These are phyloP conservation scores for Nakaseomyces nivariensis DNA, from an alignment of 1,139 yeast genomes.

Conservation along the genomic window DNA sequence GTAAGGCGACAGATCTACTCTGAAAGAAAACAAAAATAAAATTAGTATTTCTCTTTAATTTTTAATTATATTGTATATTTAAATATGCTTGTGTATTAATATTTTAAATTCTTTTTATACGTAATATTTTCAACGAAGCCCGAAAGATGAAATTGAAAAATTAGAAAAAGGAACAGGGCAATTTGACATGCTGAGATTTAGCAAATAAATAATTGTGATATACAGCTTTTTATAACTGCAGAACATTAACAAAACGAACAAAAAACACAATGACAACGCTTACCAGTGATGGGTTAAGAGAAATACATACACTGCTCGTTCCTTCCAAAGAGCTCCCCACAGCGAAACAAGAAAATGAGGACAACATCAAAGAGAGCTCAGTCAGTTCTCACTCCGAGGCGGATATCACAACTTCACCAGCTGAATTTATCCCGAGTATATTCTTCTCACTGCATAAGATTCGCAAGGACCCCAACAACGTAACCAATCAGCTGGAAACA, in stretches of 20 bases:
- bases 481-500: conserved; percentile 24
- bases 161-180: too few relatives aligned
- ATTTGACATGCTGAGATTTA: too few relatives aligned
- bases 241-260: too few relatives aligned
- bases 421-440: conserved; percentile 29
- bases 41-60: not conserved
- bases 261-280: not conserved
- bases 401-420: conserved; percentile 7
- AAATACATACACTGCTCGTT: conserved; percentile 8
- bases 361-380: not conserved
- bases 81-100: not conserved
- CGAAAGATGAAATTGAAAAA: too few relatives aligned
- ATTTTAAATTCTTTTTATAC: not conserved
- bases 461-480: conserved; percentile 25
- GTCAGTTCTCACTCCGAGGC: not conserved
- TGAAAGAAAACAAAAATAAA: too few relatives aligned
- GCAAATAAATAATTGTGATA: too few relatives aligned
- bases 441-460: conserved; percentile 26
- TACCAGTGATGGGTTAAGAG: conserved; percentile 10
- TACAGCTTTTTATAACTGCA: too few relatives aligned
- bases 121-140: too few relatives aligned
- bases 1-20: too few relatives aligned
- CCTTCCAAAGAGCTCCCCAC: conserved; percentile 4
- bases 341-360: not conserved
- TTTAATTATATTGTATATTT: not conserved